Percentiles rank a stretch among this genome's conserved stretches.
Evolutionary conservation across 345 rosid species (phyloP).

Genomic region (Turritis glabra): DNA sequence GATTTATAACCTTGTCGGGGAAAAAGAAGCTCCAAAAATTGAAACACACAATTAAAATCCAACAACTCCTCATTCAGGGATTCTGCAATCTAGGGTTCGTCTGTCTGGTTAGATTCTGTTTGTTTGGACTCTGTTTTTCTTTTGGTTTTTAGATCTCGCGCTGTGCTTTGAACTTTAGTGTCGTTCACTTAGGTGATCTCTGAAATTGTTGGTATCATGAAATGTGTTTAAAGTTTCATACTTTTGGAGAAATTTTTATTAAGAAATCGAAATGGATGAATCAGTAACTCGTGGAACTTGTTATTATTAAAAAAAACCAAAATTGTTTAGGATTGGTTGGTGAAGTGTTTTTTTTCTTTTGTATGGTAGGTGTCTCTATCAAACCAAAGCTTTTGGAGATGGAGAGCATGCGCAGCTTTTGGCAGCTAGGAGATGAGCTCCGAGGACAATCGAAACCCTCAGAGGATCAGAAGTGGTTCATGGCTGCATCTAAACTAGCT

Average conservation of each 20-base stretch:
- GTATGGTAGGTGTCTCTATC: conserved; percentile 12
- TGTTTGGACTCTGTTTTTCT: conserved; percentile 11
- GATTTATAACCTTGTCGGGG: conserved; percentile 31
- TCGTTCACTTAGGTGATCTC: background rate
- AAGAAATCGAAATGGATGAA: background rate
- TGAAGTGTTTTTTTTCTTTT: background rate
- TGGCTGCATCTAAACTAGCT: conserved; percentile 87
- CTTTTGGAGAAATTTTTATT: conserved; percentile 7
- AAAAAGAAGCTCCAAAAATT: conserved; percentile 19
- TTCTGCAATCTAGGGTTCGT: conserved; percentile 19
- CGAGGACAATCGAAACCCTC: conserved; percentile 79
- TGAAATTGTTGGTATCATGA: background rate
- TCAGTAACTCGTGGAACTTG: conserved; percentile 9
- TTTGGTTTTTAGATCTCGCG: conserved; percentile 16
- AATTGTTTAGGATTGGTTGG: conserved; percentile 2
- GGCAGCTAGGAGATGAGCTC: conserved; percentile 96
- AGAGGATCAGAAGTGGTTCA: conserved; percentile 83
- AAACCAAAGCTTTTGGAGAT: conserved; percentile 18
- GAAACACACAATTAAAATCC: conserved; percentile 3
- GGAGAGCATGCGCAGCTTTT: conserved; percentile 55
- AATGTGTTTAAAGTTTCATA: conserved; percentile 18
- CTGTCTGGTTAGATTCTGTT: conserved; percentile 8
- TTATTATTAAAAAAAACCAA: background rate
- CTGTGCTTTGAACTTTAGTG: background rate
- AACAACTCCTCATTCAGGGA: background rate